Evolutionary conservation across 306 rosid species (phyloP).

Genomic region (Datisca glomerata): DNA sequence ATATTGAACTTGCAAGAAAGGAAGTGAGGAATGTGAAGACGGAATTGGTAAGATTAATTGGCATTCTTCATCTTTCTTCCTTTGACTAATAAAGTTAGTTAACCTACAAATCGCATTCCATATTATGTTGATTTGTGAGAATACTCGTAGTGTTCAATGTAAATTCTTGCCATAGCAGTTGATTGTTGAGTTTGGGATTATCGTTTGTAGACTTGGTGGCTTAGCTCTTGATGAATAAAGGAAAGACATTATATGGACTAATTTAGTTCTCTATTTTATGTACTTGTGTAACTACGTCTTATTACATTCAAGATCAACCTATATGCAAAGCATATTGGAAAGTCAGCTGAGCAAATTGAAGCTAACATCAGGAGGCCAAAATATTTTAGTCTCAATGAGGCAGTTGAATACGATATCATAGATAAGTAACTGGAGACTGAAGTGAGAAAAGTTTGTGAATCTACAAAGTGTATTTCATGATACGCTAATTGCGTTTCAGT

Average conservation of each 20-base stretch:
- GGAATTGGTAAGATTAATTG: constrained; percentile 53
- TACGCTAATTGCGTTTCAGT: constrained; percentile 3
- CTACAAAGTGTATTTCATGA: neutral
- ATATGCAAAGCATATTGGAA: constrained; percentile 59
- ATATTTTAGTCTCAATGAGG: constrained; percentile 94
- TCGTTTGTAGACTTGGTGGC: no score
- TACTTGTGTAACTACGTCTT: constrained; percentile 3
- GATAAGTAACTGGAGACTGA: constrained; percentile 47
- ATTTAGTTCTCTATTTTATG: no score
- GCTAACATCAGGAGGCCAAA: constrained; percentile 81
- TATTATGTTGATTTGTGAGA: no score
- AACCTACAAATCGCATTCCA: no score
- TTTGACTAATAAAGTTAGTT: no score
- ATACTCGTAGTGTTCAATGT: no score
- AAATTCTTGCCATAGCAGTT: no score
- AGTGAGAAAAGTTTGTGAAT: constrained; percentile 5
- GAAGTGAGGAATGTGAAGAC: constrained; percentile 65
- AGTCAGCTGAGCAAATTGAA: constrained; percentile 72
- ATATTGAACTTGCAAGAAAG: constrained; percentile 68
- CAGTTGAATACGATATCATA: constrained; percentile 94
- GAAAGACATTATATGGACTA: no score
- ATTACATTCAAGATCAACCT: constrained; percentile 52
- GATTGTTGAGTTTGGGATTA: no score
- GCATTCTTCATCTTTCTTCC: no score
- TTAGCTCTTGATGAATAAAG: no score